phyloP scores from a whole-genome alignment of 148 eudicot species.

The Camellia granthamiana region DNA sequence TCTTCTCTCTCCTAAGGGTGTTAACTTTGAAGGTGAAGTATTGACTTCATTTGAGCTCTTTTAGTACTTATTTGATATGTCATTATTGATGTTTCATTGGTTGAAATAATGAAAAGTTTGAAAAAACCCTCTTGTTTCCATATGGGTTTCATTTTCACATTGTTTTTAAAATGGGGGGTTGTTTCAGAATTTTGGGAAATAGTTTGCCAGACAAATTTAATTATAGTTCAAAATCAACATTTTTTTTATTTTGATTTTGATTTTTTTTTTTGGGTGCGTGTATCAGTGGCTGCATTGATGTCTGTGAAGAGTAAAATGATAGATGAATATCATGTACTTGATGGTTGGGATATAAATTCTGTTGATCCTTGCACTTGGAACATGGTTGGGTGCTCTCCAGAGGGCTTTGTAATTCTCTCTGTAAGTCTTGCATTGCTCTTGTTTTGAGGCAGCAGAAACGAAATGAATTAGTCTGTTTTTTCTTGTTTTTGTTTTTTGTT shows the following conservation, averaged over 20 bases:
- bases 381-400: constrained; percentile 82
- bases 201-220: neutral
- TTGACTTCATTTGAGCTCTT: neutral
- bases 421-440: constrained; percentile 38
- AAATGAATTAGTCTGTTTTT: neutral
- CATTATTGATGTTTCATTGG: too few relatives aligned
- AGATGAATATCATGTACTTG: constrained; percentile 61
- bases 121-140: neutral
- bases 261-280: neutral
- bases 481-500: neutral
- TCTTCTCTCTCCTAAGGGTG: constrained; percentile 89
- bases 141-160: too few relatives aligned
- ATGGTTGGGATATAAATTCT: constrained; percentile 93
- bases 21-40: constrained; percentile 78
- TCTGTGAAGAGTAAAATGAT: constrained; percentile 71
- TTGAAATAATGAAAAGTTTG: neutral
- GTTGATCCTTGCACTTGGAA: constrained; percentile 99
- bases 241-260: neutral
- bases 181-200: too few relatives aligned
- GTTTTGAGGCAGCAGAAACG: neutral
- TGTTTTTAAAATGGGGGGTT: too few relatives aligned
- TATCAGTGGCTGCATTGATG: constrained; percentile 90
- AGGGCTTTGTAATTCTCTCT: constrained; percentile 78
- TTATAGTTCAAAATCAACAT: neutral
- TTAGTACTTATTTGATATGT: neutral